Evolutionary conservation across 495 filamentous ascomycete species (phyloP).

Genomic region (Evernia prunastri): DNA sequence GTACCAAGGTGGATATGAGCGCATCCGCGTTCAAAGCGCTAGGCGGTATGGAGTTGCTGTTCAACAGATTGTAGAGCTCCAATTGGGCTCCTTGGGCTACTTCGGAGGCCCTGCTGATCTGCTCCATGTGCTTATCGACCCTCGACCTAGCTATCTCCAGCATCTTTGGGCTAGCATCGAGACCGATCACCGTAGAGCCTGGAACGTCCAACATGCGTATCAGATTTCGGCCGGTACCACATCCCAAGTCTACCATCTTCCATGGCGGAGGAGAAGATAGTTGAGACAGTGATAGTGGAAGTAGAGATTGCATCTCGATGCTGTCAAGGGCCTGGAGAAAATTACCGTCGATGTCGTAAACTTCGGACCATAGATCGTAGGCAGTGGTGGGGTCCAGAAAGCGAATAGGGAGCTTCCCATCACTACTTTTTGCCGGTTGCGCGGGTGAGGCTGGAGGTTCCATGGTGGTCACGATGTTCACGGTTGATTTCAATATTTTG

Average conservation of each 20-base stretch:
- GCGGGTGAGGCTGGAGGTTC: neutral
- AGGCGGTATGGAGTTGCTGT: constrained; percentile 22
- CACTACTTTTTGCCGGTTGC: neutral
- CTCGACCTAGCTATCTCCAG: constrained; percentile 47
- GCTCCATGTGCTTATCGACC: constrained; percentile 2
- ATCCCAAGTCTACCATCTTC: constrained; percentile 55
- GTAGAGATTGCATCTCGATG: constrained; percentile 45
- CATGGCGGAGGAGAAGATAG: constrained; percentile 32
- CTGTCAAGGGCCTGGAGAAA: constrained; percentile 66
- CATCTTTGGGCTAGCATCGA: constrained; percentile 50
- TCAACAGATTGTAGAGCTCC: constrained; percentile 30
- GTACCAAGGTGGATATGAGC: constrained; percentile 58
- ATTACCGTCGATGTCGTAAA: constrained; percentile 69
- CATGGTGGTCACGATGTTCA: neutral
- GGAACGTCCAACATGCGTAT: constrained; percentile 42
- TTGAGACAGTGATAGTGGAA: constrained; percentile 47
- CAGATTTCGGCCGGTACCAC: constrained; percentile 66
- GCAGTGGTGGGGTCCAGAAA: constrained; percentile 23
- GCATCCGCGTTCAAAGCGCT: constrained; percentile 34
- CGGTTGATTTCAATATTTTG: neutral
- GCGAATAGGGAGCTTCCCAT: neutral
- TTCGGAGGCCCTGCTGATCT: neutral
- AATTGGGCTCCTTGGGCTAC: constrained; percentile 28
- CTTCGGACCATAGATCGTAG: constrained; percentile 43
- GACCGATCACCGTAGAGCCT: constrained; percentile 35